These are phyloP conservation scores for Talaromyces adpressus DNA, from an alignment of 495 filamentous ascomycete species.

Conservation along the genomic window DNA sequence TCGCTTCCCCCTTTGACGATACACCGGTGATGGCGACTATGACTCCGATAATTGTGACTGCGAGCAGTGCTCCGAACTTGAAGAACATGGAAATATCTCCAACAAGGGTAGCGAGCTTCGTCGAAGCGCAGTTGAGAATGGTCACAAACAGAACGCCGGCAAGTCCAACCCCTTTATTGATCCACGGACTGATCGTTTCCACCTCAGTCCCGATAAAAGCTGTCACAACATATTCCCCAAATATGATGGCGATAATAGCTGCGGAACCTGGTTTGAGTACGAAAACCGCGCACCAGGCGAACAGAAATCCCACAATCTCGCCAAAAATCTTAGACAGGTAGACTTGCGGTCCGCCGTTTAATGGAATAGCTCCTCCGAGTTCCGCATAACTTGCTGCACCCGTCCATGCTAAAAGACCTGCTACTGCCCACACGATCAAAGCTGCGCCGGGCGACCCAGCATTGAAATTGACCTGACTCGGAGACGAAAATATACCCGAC, in stretches of 20 bases:
- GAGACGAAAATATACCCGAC: slow-evolving; percentile 94
- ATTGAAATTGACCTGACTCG: slow-evolving; percentile 87
- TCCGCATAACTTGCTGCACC: slow-evolving; percentile 95
- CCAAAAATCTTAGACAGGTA: slow-evolving; percentile 96
- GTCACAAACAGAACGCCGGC: slow-evolving; percentile 70
- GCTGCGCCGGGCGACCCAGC: slow-evolving; percentile 89
- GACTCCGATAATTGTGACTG: slow-evolving; percentile 80
- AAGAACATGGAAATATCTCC: slow-evolving; percentile 93
- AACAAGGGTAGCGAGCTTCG: slow-evolving; percentile 73
- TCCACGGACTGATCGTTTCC: slow-evolving; percentile 69
- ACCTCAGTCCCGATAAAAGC: slow-evolving; percentile 76
- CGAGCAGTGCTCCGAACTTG: slow-evolving; percentile 86
- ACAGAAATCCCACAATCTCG: slow-evolving; percentile 84
- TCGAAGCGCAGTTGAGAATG: slow-evolving; percentile 82
- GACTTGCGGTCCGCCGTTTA: slow-evolving; percentile 90
- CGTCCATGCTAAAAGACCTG: slow-evolving; percentile 90
- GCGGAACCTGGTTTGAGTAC: slow-evolving; percentile 90
- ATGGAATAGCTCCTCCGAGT: slow-evolving; percentile 87
- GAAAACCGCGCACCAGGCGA: slow-evolving; percentile 91
- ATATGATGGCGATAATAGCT: slow-evolving; percentile 95
- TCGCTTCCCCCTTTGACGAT: slow-evolving; percentile 67
- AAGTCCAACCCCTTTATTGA: slow-evolving; percentile 84
- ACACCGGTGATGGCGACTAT: slow-evolving; percentile 84
- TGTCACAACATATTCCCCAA: slow-evolving; percentile 91
- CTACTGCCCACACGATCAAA: slow-evolving; percentile 83